Evolutionary conservation across 768 basidiomycete genomes (phyloP).

Genomic region (Serendipita sp.): DNA sequence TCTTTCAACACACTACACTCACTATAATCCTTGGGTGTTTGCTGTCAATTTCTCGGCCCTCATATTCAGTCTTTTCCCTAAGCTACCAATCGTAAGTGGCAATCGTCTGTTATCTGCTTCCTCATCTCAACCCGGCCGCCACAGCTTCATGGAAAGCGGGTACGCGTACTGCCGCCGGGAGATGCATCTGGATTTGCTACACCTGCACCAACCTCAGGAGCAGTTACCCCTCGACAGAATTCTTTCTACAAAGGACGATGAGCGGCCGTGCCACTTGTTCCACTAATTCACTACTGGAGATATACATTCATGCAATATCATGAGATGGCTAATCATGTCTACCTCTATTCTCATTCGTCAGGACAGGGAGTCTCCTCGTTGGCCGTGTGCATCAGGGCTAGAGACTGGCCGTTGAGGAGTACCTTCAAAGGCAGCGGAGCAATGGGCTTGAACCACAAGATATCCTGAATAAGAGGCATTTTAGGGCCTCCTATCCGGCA

Average conservation of each 20-base stretch:
- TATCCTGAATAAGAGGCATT: too few species aligned
- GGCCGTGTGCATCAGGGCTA: too few species aligned
- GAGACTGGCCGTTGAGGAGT: too few species aligned
- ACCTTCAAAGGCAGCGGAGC: too few species aligned
- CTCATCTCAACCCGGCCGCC: background rate
- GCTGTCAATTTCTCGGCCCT: slow-evolving; percentile 75
- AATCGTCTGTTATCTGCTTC: background rate
- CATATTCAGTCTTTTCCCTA: slow-evolving; percentile 73
- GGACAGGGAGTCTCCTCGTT: too few species aligned
- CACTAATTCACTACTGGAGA: too few species aligned
- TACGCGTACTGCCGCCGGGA: background rate
- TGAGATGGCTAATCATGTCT: too few species aligned
- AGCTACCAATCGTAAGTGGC: slow-evolving; percentile 71
- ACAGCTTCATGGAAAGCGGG: slow-evolving; percentile 5
- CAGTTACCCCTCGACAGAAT: background rate
- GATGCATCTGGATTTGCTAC: slow-evolving; percentile 2
- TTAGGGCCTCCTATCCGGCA: too few species aligned
- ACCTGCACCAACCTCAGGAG: background rate
- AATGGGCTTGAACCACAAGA: too few species aligned
- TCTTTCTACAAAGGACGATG: slow-evolving; percentile 5
- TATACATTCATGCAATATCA: too few species aligned
- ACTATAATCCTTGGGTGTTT: slow-evolving; percentile 90
- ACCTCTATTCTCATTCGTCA: too few species aligned
- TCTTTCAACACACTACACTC: slow-evolving; percentile 93
- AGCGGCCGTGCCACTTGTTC: too few species aligned